These are phyloP conservation scores for Mycena capillaripes DNA, from an alignment of 768 basidiomycete species.

Conservation along the genomic window DNA sequence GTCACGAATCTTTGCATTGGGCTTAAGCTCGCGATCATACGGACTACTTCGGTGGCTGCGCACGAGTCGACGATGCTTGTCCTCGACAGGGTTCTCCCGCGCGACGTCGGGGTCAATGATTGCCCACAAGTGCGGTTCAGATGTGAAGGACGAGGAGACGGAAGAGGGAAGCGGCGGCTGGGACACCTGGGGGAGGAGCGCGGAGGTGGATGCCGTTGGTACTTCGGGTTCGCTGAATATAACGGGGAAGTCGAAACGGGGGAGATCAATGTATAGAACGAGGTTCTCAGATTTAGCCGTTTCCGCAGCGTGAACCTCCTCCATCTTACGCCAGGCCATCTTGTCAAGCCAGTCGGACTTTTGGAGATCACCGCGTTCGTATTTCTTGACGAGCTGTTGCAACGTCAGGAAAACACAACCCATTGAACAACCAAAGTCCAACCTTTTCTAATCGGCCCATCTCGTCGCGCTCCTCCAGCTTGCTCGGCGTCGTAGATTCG, in stretches of 20 bases:
- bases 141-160: slow-evolving; percentile 64
- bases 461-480: slow-evolving; percentile 85
- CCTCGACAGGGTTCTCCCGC: slow-evolving; percentile 96
- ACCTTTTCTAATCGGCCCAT: slow-evolving; percentile 97
- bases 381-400: slow-evolving; percentile 89
- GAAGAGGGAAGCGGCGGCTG: slow-evolving; percentile 61
- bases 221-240: slow-evolving; percentile 89
- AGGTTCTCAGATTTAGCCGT: slow-evolving; percentile 92
- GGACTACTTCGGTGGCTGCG: slow-evolving; percentile 96
- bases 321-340: slow-evolving; percentile 94
- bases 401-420: slow-evolving; percentile 44
- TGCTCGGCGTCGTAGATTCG: slow-evolving; percentile 90
- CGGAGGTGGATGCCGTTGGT: slow-evolving; percentile 57
- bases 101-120: slow-evolving; percentile 92
- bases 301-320: slow-evolving; percentile 93
- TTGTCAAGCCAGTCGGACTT: slow-evolving; percentile 98
- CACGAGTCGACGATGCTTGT: slow-evolving; percentile 94
- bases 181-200: slow-evolving; percentile 55
- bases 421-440: slow-evolving; percentile 23
- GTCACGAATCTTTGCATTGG: slow-evolving; percentile 95
- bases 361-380: slow-evolving; percentile 92
- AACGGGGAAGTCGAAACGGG: slow-evolving; percentile 97
- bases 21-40: slow-evolving; percentile 95
- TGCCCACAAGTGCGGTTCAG: slow-evolving; percentile 86
- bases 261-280: slow-evolving; percentile 96